A percentile compares a stretch with the other conserved stretches of the same genome.
These are phyloP conservation scores for Candida sphagnicola DNA, from an alignment of 805 yeast genomes.

Conservation along the genomic window DNA sequence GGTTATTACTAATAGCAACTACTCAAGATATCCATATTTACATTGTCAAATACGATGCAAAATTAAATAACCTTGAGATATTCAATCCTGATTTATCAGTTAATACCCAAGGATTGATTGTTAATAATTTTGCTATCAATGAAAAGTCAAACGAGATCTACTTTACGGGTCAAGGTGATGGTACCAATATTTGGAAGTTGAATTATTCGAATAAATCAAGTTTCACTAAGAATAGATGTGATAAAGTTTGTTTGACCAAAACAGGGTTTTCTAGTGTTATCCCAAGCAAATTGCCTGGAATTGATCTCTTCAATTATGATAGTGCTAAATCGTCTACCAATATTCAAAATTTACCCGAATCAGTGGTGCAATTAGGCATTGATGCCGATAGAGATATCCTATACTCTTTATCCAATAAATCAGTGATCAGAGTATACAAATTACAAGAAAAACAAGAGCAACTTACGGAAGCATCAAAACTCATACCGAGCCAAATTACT, in stretches of 20 bases:
- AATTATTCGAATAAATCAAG: conserved; percentile 78
- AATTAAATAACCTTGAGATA: conserved; percentile 52
- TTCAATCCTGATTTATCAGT: conserved; percentile 82
- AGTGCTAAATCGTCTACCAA: conserved; percentile 3
- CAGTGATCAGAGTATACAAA: conserved; percentile 76
- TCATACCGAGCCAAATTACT: conserved; percentile 44
- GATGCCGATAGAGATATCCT: conserved; percentile 76
- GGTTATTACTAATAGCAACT: conserved; percentile 74
- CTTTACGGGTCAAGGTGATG: conserved; percentile 78
- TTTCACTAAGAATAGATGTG: conserved; percentile 82
- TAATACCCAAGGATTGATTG: conserved; percentile 73
- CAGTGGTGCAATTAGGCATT: conserved; percentile 58
- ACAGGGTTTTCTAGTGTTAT: conserved; percentile 43
- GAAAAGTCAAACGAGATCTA: conserved; percentile 73
- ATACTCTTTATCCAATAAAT: conserved; percentile 78
- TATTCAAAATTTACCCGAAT: conserved; percentile 43
- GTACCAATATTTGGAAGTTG: conserved; percentile 80
- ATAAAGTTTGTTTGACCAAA: conserved; percentile 77
- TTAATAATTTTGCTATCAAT: conserved; percentile 56
- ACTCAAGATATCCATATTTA: conserved; percentile 72
- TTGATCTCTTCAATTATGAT: conserved; percentile 24
- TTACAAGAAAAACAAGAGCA: conserved; percentile 43
- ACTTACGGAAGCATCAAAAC: conserved; percentile 30
- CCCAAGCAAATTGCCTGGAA: conserved; percentile 33
- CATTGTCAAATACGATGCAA: conserved; percentile 56